Percentiles rank a stretch among this genome's conserved stretches.
Evolutionary conservation across 306 rosid genomes (phyloP).

Genomic region (Vigna trinervia): DNA sequence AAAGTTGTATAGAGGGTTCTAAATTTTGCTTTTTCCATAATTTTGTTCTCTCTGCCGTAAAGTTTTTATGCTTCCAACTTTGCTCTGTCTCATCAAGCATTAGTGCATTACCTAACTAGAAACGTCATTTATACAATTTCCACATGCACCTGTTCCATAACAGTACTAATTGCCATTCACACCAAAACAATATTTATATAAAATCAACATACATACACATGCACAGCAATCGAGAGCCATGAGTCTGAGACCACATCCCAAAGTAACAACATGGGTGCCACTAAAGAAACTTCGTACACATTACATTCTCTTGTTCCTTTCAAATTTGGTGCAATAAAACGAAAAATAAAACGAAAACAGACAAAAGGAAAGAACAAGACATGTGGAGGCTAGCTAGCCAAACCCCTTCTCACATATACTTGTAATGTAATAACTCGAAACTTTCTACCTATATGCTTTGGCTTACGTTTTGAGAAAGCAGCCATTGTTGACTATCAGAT

Average conservation of each 20-base stretch:
- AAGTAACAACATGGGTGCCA: slow-evolving; percentile 47
- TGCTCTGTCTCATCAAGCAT: slow-evolving; percentile 11
- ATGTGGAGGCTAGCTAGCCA: slow-evolving; percentile 33
- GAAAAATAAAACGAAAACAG: slow-evolving; percentile 39
- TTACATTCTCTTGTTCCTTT: slow-evolving; percentile 62
- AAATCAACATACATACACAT: neutral
- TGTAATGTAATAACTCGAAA: neutral
- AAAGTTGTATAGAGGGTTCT: neutral
- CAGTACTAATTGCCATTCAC: slow-evolving; percentile 17
- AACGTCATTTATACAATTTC: slow-evolving; percentile 28
- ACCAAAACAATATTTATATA: slow-evolving; percentile 14
- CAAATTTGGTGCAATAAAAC: slow-evolving; percentile 49
- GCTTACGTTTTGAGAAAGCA: slow-evolving; percentile 8
- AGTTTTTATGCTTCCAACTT: neutral
- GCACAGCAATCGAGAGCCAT: slow-evolving; percentile 34
- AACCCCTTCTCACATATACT: neutral
- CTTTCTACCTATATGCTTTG: neutral
- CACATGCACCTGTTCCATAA: slow-evolving; percentile 38
- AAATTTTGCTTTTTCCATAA: slow-evolving; percentile 11
- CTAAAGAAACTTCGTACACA: slow-evolving; percentile 57
- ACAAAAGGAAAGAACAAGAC: slow-evolving; percentile 41
- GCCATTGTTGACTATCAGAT: neutral
- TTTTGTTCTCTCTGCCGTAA: neutral
- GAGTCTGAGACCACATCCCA: slow-evolving; percentile 34
- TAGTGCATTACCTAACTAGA: slow-evolving; percentile 33